Evolutionary conservation across 2,329 filamentous ascomycete genomes (phyloP), one percentile per base, ranked within the genome.

Genomic region (Fusarium pseudograminearum): DNA sequence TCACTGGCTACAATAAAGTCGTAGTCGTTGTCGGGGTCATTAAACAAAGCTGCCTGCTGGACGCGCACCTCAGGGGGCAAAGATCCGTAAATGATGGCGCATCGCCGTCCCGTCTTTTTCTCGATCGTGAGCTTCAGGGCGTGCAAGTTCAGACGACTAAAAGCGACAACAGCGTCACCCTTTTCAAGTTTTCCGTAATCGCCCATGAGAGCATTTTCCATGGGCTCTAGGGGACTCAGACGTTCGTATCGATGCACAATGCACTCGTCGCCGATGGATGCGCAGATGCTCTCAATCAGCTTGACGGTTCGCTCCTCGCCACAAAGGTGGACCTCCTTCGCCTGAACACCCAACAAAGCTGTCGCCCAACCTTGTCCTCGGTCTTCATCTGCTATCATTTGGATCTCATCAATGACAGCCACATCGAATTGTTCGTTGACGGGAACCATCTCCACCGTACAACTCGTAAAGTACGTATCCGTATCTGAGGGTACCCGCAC

Each of bases 391-490:
- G 89, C 90, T 71, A 99, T 93, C 96, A 99, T 98, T 80, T 99
- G 96, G 60, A 99, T 98, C 82, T 99, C 96, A 76, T 99, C 96
- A 67, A 99, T 95, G 71, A 99, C 95, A 2, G 93, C 95, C 36
- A 99, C 94, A 42, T 98, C 95, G 31, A 93, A 89, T 4, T 78
- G 77, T 6, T 80, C 70, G 72, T 82, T 85, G n/a, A 84, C 76
- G 3, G 86, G 86, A 10, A 86, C 80, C 87, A 99, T 99, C 79
- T 99, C 96, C 5, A 99, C 96, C 0, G 96, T 99, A 76, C 96
- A 98, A 76, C 93, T 95, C 60, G 86, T 87, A 75, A 97, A 90
- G 65, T 85, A 85, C 6, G 80, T 80, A 53, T 89, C 83, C 2
- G 82, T 80, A 12, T 86, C 82, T 48, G 89, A 83, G 0, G 93